Base-by-base conservation (phyloP, 495 filamentous ascomycete species). In the Annulohypoxylon stygium region DNA sequence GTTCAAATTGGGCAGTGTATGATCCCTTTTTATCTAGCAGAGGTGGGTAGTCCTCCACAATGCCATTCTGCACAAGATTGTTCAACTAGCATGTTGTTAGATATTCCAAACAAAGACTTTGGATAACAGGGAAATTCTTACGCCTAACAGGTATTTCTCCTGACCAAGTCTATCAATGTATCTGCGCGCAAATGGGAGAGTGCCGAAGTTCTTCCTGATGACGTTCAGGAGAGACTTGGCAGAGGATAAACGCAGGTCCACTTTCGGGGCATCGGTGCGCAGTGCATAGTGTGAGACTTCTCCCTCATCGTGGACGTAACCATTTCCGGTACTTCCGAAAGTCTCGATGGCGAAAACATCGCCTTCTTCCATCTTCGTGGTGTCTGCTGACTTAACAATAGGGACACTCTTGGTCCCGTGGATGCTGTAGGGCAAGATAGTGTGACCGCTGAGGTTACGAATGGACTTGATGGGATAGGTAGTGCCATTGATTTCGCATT, bases 271-370 rank as follows among this genome's bases (percentile, higher is more conserved):
- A 77, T 92, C 89, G 57, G 79, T 78, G 64, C 83, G 80, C 75
- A 90, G 86, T 57, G 92, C 92, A 76, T 95, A 95, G 78, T 94
- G 93, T 18, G 92, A 94, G 25, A 86, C 85, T 86, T 94, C 92
- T 78, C 93, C 90, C 78, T 97, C 92, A 76, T 97, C 93, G 73
- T 89, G 83, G 57, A 97, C 90, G 78, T 91, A 90, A 58, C 91
- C 94, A 80, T 93, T 95, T 73, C 94, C 94, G 63, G 94, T 97
- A 83, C 91, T 95, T 57, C 94, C 94, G 75, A 97, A 97, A 7
- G 94, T 97, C 80, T 97, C 94, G 71, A 97, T 97, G 50, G 94
- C 94, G 78, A 95, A 97, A 11, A 92, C 88, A 77, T 97, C 94
- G 23, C 93, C 93, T 80, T 97, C 94, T 84, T 97, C 94, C 94